phyloP scores from a whole-genome alignment of 75 land plant genomes.

The Cryptomeria japonica region DNA sequence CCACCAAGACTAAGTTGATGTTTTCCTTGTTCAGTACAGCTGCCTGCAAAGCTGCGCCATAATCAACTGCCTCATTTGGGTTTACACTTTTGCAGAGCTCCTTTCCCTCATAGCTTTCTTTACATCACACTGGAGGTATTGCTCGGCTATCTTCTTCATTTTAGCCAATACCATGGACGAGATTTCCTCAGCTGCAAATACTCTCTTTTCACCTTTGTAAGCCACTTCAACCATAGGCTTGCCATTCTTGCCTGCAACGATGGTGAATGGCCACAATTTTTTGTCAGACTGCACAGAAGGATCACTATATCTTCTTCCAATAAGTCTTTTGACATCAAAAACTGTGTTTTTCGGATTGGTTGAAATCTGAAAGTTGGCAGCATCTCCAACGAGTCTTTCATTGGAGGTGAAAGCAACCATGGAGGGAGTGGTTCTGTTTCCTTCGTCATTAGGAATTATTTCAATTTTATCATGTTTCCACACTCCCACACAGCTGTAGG shows the following conservation, averaged over 20 bases:
- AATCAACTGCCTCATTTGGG: neutral
- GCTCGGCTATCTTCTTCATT: no score
- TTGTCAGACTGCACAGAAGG: slow-evolving; percentile 27
- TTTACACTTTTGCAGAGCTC: neutral
- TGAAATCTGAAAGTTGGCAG: no score
- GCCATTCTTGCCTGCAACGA: neutral
- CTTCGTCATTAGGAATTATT: neutral
- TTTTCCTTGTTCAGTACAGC: neutral
- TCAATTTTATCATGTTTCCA: no score
- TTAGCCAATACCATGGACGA: no score
- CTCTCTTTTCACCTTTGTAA: slow-evolving; percentile 22
- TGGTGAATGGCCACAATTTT: slow-evolving; percentile 21
- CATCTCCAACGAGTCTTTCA: no score
- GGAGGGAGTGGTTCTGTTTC: slow-evolving; percentile 18
- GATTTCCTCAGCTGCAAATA: slow-evolving; percentile 8
- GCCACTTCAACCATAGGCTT: slow-evolving; percentile 18
- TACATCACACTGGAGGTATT: no score
- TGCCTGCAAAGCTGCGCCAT: neutral
- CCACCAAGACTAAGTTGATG: neutral
- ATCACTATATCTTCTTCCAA: slow-evolving; percentile 25
- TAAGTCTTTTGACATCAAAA: slow-evolving; percentile 26
- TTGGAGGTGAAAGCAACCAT: slow-evolving; percentile 3
- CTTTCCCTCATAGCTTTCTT: neutral
- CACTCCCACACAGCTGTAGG: no score
- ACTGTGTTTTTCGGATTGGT: neutral